Conservation (phyloP, 495 filamentous ascomycete species). For the Xylaria cubensis region DNA sequence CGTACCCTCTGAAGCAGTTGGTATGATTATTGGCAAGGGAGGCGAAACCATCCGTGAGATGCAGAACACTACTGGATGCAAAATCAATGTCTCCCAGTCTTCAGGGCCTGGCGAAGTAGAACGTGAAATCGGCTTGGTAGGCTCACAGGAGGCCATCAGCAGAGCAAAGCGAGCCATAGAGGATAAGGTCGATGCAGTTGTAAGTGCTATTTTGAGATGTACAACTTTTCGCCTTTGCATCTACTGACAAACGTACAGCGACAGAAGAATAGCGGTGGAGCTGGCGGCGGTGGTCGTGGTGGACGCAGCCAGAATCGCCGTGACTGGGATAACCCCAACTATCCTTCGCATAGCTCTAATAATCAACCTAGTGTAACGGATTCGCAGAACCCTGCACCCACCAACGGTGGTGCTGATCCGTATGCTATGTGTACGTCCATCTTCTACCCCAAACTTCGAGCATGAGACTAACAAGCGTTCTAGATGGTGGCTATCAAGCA, state of each 20-base stretch:
- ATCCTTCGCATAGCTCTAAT: slow-evolving; percentile 40
- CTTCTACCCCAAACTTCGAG: not conserved
- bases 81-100: slow-evolving; percentile 84
- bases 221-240: not conserved
- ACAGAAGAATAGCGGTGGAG: slow-evolving; percentile 59
- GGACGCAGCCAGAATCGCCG: slow-evolving; percentile 49
- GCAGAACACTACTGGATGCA: slow-evolving; percentile 80
- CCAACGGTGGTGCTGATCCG: slow-evolving; percentile 54
- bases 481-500: slow-evolving; percentile 67
- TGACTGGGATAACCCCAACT: slow-evolving; percentile 53
- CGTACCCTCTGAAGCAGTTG: slow-evolving; percentile 84
- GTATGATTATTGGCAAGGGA: slow-evolving; percentile 90
- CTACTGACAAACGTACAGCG: slow-evolving; percentile 46
- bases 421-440: slow-evolving; percentile 65
- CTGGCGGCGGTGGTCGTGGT: slow-evolving; percentile 48
- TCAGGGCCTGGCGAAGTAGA: slow-evolving; percentile 72
- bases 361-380: slow-evolving; percentile 36
- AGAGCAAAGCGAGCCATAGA: slow-evolving; percentile 78
- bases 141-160: slow-evolving; percentile 72
- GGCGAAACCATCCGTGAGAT: slow-evolving; percentile 89
- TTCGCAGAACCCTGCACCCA: slow-evolving; percentile 40
- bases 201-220: slow-evolving; percentile 47
- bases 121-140: slow-evolving; percentile 81
- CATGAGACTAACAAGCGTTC: slow-evolving; percentile 1
- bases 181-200: slow-evolving; percentile 86